Percentiles rank a stretch among this genome's conserved stretches.
Conservation (phyloP, 345 rosid species). For the Syzygium grande region DNA sequence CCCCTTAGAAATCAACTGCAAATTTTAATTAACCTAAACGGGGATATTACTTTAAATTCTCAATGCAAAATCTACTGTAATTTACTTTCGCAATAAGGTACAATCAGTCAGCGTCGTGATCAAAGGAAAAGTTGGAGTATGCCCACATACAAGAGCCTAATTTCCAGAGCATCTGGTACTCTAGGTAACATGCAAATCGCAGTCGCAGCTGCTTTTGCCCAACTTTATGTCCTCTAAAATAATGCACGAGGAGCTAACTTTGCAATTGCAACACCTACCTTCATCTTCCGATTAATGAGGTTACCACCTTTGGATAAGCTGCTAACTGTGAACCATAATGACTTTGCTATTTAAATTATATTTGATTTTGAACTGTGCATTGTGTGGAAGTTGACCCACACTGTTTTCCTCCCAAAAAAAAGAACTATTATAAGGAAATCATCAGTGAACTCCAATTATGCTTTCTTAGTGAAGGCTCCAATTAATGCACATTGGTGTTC, state of each 20-base stretch:
- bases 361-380: neutral
- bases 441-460: neutral
- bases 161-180: neutral
- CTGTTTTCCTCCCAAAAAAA: neutral
- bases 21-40: neutral
- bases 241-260: neutral
- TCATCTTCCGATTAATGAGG: constrained; percentile 23
- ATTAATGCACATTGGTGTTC: neutral
- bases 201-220: neutral
- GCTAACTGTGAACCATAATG: constrained; percentile 25
- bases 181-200: neutral
- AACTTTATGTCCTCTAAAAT: neutral
- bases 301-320: constrained; percentile 11
- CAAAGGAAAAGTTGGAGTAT: neutral
- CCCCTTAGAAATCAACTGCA: neutral
- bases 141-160: neutral
- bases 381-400: neutral
- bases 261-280: neutral
- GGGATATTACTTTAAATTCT: neutral
- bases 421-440: neutral
- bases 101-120: neutral
- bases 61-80: neutral
- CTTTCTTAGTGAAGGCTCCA: neutral
- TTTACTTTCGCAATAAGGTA: neutral
- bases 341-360: neutral